Percentiles rank a stretch among this genome's conserved stretches.
phyloP scores from a whole-genome alignment of 176 grass and related monocot species.

The Bothriochloa decipiens region DNA sequence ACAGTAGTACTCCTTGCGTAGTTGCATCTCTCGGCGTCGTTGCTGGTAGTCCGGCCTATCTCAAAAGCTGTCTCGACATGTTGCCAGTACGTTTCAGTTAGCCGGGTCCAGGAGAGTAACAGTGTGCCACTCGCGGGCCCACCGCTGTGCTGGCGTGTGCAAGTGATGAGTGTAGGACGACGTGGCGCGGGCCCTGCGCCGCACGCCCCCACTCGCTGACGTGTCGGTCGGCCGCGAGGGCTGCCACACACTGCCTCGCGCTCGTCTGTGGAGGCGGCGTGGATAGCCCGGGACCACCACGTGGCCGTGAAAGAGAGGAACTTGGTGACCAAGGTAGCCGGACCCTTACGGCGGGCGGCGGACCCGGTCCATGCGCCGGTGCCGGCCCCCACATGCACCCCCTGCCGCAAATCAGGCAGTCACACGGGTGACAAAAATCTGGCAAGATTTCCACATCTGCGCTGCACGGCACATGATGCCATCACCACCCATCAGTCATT shows the following conservation, averaged over 20 bases:
- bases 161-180: neutral
- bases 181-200: neutral
- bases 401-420: neutral
- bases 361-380: neutral
- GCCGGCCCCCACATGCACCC: neutral
- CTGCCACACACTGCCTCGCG: constrained; percentile 8
- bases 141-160: neutral
- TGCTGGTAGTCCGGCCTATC: neutral
- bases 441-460: neutral
- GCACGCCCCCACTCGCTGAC: neutral
- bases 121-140: neutral
- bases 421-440: neutral
- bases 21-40: neutral
- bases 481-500: neutral
- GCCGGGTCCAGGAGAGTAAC: no score
- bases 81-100: no score
- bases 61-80: neutral
- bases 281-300: constrained; percentile 40
- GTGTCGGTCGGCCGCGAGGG: constrained; percentile 6
- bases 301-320: constrained; percentile 12
- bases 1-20: no score
- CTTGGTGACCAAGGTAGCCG: constrained; percentile 42
- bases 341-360: no score
- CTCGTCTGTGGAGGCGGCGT: constrained; percentile 32
- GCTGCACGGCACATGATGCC: neutral